A percentile compares a stretch with the other conserved stretches of the same genome.
These are phyloP conservation scores for Nitzschia sp. DNA, from an alignment of 108 stramenopile species.

Conservation along the genomic window DNA sequence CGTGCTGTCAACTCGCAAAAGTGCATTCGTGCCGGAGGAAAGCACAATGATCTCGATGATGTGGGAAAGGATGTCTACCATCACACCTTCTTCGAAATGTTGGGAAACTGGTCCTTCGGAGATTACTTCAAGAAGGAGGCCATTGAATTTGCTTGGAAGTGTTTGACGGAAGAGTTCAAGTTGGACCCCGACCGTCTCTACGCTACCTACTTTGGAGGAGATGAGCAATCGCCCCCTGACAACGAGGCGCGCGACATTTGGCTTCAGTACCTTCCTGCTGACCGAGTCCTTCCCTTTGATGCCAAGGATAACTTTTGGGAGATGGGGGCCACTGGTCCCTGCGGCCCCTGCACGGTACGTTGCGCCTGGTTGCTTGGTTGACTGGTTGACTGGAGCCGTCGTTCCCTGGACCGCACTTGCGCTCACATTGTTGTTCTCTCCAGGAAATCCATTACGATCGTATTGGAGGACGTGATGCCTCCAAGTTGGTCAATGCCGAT, in stretches of 20 bases:
- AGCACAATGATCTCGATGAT: slow-evolving; percentile 99
- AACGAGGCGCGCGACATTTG: slow-evolving; percentile 89
- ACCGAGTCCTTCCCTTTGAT: slow-evolving; percentile 92
- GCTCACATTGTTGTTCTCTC: slow-evolving; percentile 8
- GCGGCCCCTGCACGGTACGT: slow-evolving; percentile 94
- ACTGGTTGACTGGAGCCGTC: neutral
- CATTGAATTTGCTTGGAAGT: slow-evolving; percentile 95
- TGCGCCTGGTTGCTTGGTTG: neutral
- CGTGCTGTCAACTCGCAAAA: slow-evolving; percentile 98
- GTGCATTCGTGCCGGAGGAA: slow-evolving; percentile 99
- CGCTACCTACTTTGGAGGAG: slow-evolving; percentile 98
- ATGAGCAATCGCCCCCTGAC: slow-evolving; percentile 87
- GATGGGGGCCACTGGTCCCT: slow-evolving; percentile 99
- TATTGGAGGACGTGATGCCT: slow-evolving; percentile 95
- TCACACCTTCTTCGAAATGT: slow-evolving; percentile 99
- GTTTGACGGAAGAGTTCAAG: slow-evolving; percentile 88
- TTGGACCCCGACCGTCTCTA: slow-evolving; percentile 87
- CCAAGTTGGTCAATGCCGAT: slow-evolving; percentile 94
- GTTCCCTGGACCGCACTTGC: neutral
- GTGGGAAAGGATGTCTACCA: slow-evolving; percentile 99
- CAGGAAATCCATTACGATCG: slow-evolving; percentile 98
- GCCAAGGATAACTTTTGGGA: slow-evolving; percentile 99
- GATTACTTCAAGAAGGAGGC: slow-evolving; percentile 99
- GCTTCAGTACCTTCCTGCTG: slow-evolving; percentile 88
- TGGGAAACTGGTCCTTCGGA: slow-evolving; percentile 98